Conservation (phyloP, 31 red algal species). For the Odonthalia washingtoniensis region DNA sequence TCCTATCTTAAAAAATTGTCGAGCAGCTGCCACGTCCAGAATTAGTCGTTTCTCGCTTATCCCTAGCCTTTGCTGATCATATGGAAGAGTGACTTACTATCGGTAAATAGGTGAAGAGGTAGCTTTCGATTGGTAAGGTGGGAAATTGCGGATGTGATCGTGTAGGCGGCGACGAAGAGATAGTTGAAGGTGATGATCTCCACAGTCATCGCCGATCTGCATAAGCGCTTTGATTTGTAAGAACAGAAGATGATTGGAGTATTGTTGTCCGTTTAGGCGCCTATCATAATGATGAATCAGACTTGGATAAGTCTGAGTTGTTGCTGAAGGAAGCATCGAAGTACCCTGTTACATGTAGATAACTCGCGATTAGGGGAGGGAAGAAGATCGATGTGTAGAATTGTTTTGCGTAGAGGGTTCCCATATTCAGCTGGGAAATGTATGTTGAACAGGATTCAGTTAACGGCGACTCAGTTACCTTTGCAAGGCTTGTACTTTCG, state of each 20-base stretch:
- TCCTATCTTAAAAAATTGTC: slow-evolving; percentile 23
- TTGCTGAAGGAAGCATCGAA: too few relatives aligned
- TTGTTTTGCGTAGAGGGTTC: too few relatives aligned
- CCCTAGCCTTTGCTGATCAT: slow-evolving; percentile 29
- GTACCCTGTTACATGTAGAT: too few relatives aligned
- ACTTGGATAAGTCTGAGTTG: slow-evolving; percentile 17
- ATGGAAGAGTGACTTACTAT: slow-evolving; percentile 34
- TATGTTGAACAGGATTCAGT: too few relatives aligned
- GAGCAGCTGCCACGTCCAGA: slow-evolving; percentile 27
- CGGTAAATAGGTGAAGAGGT: not conserved
- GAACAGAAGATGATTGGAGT: not conserved
- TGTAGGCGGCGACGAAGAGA: slow-evolving; percentile 2
- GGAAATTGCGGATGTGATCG: not conserved
- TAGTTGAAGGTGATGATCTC: slow-evolving; percentile 44
- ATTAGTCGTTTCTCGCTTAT: slow-evolving; percentile 27
- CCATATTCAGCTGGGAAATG: too few relatives aligned
- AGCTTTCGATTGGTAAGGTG: not conserved
- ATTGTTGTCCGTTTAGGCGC: not conserved
- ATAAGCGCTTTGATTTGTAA: not conserved
- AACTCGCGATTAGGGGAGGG: too few relatives aligned
- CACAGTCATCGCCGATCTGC: not conserved
- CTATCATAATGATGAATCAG: slow-evolving; percentile 30
- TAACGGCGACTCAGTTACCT: slow-evolving; percentile 42
- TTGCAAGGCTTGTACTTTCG: slow-evolving; percentile 27
- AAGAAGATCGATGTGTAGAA: too few relatives aligned